phyloP scores from a whole-genome alignment of 768 basidiomycete genomes.

The Tubosaeta sp. region DNA sequence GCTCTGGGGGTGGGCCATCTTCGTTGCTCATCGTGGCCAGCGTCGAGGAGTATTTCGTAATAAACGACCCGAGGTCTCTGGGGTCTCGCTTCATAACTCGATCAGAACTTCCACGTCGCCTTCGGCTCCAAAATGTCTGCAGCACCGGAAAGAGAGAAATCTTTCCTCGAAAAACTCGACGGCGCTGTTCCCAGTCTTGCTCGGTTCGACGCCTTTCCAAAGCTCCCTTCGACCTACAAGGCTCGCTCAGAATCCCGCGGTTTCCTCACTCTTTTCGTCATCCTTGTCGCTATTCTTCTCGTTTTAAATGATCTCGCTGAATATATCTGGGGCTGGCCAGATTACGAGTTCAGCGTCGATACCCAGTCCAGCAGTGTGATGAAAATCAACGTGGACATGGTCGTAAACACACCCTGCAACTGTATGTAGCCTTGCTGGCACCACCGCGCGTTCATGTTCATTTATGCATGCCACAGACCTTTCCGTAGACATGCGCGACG shows the following conservation, averaged over 20 bases:
- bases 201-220: slow-evolving; percentile 84
- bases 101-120: slow-evolving; percentile 12
- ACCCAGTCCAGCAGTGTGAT: slow-evolving; percentile 53
- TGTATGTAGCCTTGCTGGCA: slow-evolving; percentile 53
- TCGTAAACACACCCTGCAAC: slow-evolving; percentile 89
- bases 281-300: slow-evolving; percentile 62
- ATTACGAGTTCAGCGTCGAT: slow-evolving; percentile 87
- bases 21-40: slow-evolving; percentile 19
- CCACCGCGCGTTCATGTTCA: not conserved
- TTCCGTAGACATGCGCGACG: slow-evolving; percentile 86
- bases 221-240: slow-evolving; percentile 79
- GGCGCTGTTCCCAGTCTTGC: slow-evolving; percentile 52
- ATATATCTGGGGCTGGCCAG: slow-evolving; percentile 91
- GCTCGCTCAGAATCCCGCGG: slow-evolving; percentile 75
- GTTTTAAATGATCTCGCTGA: slow-evolving; percentile 88
- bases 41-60: slow-evolving; percentile 22
- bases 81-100: slow-evolving; percentile 9
- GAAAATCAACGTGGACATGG: slow-evolving; percentile 87
- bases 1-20: slow-evolving; percentile 8
- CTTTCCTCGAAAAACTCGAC: slow-evolving; percentile 62
- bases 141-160: slow-evolving; percentile 10
- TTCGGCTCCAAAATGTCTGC: slow-evolving; percentile 9
- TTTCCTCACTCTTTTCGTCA: slow-evolving; percentile 72
- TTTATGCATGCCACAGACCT: slow-evolving; percentile 47
- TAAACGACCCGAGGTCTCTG: slow-evolving; percentile 4